Evolutionary conservation across 2,329 filamentous ascomycete species (phyloP).

Genomic region (Sporothrix humicola): DNA sequence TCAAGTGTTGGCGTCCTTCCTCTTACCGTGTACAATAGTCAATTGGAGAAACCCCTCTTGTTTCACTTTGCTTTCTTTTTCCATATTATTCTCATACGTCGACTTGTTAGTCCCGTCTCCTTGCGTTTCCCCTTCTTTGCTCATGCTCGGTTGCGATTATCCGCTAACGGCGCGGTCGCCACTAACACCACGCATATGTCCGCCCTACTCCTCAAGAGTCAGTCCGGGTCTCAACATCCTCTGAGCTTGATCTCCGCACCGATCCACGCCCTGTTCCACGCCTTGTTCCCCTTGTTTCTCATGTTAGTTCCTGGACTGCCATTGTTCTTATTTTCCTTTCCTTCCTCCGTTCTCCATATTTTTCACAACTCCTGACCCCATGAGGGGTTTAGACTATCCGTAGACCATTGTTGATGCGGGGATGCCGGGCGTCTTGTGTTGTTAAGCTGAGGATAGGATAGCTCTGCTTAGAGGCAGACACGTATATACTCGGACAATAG

Average conservation of each 20-base stretch:
- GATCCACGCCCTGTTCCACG: too few species aligned
- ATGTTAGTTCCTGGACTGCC: too few species aligned
- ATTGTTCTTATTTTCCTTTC: background rate
- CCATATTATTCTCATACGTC: background rate
- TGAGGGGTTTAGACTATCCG: constrained; percentile 12
- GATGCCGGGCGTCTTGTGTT: too few species aligned
- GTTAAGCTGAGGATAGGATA: too few species aligned
- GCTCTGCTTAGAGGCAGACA: background rate
- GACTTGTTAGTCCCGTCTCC: too few species aligned
- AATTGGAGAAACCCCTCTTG: constrained; percentile 2
- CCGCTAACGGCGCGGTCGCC: background rate
- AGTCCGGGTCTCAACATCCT: constrained; percentile 16
- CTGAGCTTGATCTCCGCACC: too few species aligned
- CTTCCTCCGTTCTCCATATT: background rate
- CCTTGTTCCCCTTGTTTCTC: too few species aligned
- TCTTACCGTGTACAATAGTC: background rate
- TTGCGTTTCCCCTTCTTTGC: too few species aligned
- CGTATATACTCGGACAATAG: background rate
- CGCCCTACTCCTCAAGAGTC: background rate
- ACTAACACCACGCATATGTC: background rate
- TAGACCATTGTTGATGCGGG: constrained; percentile 18
- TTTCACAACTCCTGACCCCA: background rate
- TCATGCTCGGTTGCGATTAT: constrained; percentile 5
- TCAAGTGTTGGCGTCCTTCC: background rate
- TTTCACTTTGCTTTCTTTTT: background rate